These are phyloP conservation scores for Rutstroemia sp. DNA, from an alignment of 2,329 filamentous ascomycete genomes.

Conservation along the genomic window DNA sequence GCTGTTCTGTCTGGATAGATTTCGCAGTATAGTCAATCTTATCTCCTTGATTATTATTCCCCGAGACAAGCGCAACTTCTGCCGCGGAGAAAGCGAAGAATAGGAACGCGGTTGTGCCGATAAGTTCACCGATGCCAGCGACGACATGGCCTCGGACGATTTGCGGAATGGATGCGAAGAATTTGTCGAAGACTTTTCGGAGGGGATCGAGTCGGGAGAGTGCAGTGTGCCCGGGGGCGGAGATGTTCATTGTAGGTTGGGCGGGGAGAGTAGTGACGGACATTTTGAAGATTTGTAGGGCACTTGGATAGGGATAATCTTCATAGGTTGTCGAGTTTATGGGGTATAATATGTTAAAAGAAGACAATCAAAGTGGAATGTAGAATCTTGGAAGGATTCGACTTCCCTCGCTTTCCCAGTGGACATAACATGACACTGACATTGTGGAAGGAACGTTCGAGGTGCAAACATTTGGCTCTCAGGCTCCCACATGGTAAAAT, in stretches of 20 bases:
- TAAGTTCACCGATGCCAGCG: constrained; percentile 41
- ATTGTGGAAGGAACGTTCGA: too few relatives aligned
- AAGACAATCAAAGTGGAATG: too few relatives aligned
- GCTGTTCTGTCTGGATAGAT: constrained; percentile 21
- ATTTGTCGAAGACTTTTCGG: constrained; percentile 12
- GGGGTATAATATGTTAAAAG: too few relatives aligned
- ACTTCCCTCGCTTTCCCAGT: too few relatives aligned
- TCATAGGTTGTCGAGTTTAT: neutral
- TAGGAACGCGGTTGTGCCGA: constrained; percentile 39
- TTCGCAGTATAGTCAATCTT: constrained; percentile 4
- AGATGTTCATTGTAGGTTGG: constrained; percentile 16
- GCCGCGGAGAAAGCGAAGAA: constrained; percentile 27
- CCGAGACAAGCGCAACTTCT: constrained; percentile 21
- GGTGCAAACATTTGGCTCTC: too few relatives aligned
- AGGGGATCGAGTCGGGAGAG: constrained; percentile 17
- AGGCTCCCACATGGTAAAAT: too few relatives aligned
- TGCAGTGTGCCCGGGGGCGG: constrained; percentile 10
- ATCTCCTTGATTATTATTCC: constrained; percentile 18
- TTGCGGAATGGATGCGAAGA: constrained; percentile 16
- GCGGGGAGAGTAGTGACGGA: constrained; percentile 7
- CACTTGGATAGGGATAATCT: neutral
- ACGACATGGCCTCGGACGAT: constrained; percentile 36
- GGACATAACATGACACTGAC: too few relatives aligned
- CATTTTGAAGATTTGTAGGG: constrained; percentile 4
- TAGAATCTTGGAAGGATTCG: too few relatives aligned